These are phyloP conservation scores for Nannochloropsis granulata DNA, from an alignment of 108 stramenopile species.

Conservation along the genomic window DNA sequence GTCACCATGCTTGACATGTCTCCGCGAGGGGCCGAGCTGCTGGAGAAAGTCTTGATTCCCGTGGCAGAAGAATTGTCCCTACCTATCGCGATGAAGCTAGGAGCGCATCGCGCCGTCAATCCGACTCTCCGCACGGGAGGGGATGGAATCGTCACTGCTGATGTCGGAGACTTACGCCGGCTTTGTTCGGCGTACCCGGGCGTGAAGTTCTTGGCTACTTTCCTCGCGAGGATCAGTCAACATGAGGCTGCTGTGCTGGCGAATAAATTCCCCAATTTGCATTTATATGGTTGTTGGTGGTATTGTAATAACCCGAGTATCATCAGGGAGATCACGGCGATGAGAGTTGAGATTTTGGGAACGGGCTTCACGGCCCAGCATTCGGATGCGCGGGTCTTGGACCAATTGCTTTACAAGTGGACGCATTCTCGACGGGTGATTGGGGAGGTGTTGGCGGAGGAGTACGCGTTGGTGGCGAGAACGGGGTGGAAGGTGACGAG, in stretches of 20 bases:
- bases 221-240: conserved; percentile 63
- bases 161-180: background rate
- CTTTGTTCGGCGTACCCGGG: background rate
- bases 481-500: conserved; percentile 47
- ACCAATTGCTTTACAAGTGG: conserved; percentile 87
- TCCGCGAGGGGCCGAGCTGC: background rate
- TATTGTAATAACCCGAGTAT: conserved; percentile 77
- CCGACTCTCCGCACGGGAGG: conserved; percentile 44
- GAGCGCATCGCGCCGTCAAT: conserved; percentile 59
- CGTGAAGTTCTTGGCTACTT: conserved; percentile 69
- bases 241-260: conserved; percentile 71
- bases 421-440: conserved; percentile 62
- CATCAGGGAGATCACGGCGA: conserved; percentile 57
- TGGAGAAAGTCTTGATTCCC: conserved; percentile 40
- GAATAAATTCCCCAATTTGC: conserved; percentile 69
- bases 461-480: conserved; percentile 44
- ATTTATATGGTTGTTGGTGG: conserved; percentile 79
- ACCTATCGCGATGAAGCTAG: conserved; percentile 69
- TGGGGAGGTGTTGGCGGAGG: conserved; percentile 46
- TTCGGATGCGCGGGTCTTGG: conserved; percentile 62
- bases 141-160: background rate
- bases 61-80: conserved; percentile 61
- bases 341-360: conserved; percentile 73
- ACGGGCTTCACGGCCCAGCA: conserved; percentile 77
- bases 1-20: background rate